phyloP scores from a whole-genome alignment of 371 early-diverging fungal genomes.

The Sporodiniella umbellata region DNA sequence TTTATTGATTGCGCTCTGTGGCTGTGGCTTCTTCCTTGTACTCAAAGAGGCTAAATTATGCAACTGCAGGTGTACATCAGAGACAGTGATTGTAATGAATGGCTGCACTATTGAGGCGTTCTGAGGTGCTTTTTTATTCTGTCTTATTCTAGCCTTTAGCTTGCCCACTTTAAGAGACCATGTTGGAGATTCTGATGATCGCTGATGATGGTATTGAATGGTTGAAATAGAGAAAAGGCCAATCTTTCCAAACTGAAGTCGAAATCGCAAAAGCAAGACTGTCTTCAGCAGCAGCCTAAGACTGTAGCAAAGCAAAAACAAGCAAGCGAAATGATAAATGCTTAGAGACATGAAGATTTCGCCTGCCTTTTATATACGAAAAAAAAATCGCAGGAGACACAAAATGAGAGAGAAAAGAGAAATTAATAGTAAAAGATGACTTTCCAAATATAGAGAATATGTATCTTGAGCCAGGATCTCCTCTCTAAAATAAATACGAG shows the following conservation, averaged over 20 bases:
- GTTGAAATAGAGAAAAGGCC: slow-evolving; percentile 44
- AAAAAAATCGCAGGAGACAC: not conserved
- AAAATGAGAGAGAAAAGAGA: not conserved
- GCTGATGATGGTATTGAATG: slow-evolving; percentile 34
- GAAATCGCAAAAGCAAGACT: slow-evolving; percentile 32
- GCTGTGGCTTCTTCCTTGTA: not conserved
- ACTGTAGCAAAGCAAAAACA: slow-evolving; percentile 5
- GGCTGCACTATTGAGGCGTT: slow-evolving; percentile 20
- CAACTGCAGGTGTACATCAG: slow-evolving; percentile 23
- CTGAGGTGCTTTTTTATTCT: slow-evolving; percentile 10
- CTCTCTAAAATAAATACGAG: too few relatives aligned
- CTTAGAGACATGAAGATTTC: slow-evolving; percentile 8
- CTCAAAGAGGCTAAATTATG: slow-evolving; percentile 18
- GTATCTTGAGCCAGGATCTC: too few relatives aligned
- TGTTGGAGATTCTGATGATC: slow-evolving; percentile 10
- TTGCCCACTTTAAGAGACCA: slow-evolving; percentile 38
- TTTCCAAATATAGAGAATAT: not conserved
- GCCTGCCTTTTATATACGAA: not conserved
- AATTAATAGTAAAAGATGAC: not conserved
- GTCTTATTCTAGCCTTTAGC: slow-evolving; percentile 36
- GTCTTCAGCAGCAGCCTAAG: slow-evolving; percentile 7
- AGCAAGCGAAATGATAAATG: slow-evolving; percentile 9
- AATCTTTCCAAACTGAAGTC: slow-evolving; percentile 34
- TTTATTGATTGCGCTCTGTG: slow-evolving; percentile 15
- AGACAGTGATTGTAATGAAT: slow-evolving; percentile 36